Evolutionary conservation across 192 early-diverging fungal genomes (phyloP), one percentile per base, ranked within the genome.

Genomic region (Backusella parvicylindrica): DNA sequence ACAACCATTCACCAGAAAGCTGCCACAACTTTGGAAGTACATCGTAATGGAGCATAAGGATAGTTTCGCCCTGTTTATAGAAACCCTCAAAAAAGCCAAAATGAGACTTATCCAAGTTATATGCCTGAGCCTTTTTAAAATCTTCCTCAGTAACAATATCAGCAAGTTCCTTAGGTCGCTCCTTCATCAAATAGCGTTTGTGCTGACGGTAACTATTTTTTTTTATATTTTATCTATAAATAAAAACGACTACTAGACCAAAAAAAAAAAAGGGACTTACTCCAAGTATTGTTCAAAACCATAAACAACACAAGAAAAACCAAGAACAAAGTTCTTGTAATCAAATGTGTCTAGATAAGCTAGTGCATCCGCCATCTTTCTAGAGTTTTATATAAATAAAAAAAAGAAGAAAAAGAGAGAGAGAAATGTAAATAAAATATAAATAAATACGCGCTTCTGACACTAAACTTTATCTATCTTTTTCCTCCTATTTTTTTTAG

Each of bases 221-320:
- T n/a, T n/a, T n/a, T n/a, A n/a, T n/a, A n/a, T n/a, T n/a, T n/a
- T n/a, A n/a, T n/a, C n/a, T n/a, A n/a, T n/a, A n/a, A n/a, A n/a
- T n/a, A n/a, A n/a, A n/a, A n/a, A n/a, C n/a, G n/a, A n/a, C n/a
- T n/a, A n/a, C n/a, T n/a, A n/a, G n/a, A n/a, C n/a, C n/a, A n/a
- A n/a, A n/a, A n/a, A n/a, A n/a, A n/a, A n/a, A n/a, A n/a, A n/a
- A 37, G n/a, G 30, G 15, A 56, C 63, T 64, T 83, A 92, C 86
- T 86, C 89, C 49, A 98, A 86, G 77, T 95, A 96, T 23, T 92
- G 89, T 78, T 96, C 92, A 88, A 93, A 95, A 3, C 82, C 69
- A 75, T 92, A 98, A 35, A 91, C 90, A 26, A 82, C 80, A 82
- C 84, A 89, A 56, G 90, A 88, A 50, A 96, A 91, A 6, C 71